A percentile compares a stretch with the other conserved stretches of the same genome.
These are phyloP conservation scores for Ceratocystis huliohia DNA, from an alignment of 2,329 filamentous ascomycete species.

Conservation along the genomic window DNA sequence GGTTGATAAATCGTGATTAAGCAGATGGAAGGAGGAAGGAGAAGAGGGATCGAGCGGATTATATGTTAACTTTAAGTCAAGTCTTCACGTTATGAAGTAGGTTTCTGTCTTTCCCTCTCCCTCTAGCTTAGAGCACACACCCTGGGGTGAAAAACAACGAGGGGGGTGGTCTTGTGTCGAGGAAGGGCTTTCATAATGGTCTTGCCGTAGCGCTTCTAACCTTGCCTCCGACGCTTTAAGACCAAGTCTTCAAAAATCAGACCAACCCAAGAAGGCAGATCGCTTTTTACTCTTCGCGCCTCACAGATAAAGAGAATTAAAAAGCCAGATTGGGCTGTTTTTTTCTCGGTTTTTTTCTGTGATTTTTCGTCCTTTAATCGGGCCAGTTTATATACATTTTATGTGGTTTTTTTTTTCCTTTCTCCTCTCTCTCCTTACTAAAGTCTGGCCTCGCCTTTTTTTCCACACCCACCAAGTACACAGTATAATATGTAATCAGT, in stretches of 20 bases:
- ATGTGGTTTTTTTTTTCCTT: background rate
- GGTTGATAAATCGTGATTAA: slow-evolving; percentile 5
- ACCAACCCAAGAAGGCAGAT: slow-evolving; percentile 5
- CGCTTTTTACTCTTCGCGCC: background rate
- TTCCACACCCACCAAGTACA: background rate
- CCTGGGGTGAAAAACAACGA: background rate
- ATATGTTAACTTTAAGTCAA: slow-evolving; percentile 16
- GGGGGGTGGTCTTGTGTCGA: background rate
- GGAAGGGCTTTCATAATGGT: slow-evolving; percentile 1
- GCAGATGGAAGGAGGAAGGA: slow-evolving; percentile 11
- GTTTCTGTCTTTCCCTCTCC: background rate
- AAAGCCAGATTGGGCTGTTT: background rate
- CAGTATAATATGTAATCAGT: background rate
- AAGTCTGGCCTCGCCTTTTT: background rate
- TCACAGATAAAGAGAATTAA: slow-evolving; percentile 9
- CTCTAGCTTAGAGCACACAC: background rate
- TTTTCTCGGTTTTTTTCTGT: background rate
- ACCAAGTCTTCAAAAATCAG: slow-evolving; percentile 8
- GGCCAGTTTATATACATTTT: background rate
- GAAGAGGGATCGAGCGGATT: slow-evolving; percentile 11
- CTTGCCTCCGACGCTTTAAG: slow-evolving; percentile 1
- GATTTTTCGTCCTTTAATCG: background rate
- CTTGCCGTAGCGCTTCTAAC: slow-evolving; percentile 9
- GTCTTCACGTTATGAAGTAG: background rate
- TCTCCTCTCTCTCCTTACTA: background rate